phyloP scores from a whole-genome alignment of 2,329 filamentous ascomycete species.

The Alternaria sp. region DNA sequence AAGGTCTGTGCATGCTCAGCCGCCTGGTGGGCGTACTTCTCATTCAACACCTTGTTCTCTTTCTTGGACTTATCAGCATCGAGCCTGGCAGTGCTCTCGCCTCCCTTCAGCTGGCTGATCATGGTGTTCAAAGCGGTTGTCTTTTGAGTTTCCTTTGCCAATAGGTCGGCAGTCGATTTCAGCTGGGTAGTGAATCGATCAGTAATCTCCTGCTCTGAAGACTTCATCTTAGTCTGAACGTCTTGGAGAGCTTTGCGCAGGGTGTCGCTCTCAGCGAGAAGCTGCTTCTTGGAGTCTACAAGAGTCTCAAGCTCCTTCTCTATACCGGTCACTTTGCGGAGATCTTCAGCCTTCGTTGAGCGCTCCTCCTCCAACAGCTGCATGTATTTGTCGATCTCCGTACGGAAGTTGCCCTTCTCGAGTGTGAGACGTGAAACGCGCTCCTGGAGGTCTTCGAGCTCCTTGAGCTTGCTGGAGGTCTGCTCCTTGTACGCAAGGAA shows the following conservation, averaged over 20 bases:
- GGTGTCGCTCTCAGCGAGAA: slow-evolving; percentile 24
- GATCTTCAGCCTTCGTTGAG: slow-evolving; percentile 15
- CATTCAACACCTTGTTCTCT: slow-evolving; percentile 24
- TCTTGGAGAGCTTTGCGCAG: slow-evolving; percentile 26
- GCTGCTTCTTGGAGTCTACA: slow-evolving; percentile 26
- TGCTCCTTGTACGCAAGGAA: slow-evolving; percentile 35
- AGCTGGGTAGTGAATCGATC: slow-evolving; percentile 30
- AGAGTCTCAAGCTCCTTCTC: slow-evolving; percentile 29
- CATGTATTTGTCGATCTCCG: slow-evolving; percentile 34
- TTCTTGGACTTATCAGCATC: slow-evolving; percentile 32
- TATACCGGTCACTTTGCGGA: slow-evolving; percentile 17
- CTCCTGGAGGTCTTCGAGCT: slow-evolving; percentile 34
- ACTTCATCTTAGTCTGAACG: slow-evolving; percentile 27
- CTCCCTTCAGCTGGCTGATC: slow-evolving; percentile 21
- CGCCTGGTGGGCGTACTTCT: slow-evolving; percentile 35
- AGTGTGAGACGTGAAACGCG: slow-evolving; percentile 39
- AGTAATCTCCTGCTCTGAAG: slow-evolving; percentile 21
- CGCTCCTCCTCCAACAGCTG: slow-evolving; percentile 25
- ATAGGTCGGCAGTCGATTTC: slow-evolving; percentile 22
- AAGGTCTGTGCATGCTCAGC: slow-evolving; percentile 32
- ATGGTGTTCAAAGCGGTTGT: slow-evolving; percentile 20
- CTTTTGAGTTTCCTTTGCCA: slow-evolving; percentile 35
- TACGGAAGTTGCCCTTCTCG: slow-evolving; percentile 39
- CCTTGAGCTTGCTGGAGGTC: slow-evolving; percentile 29
- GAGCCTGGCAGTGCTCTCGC: slow-evolving; percentile 21